phyloP scores from a whole-genome alignment of 352 stramenopile genomes.

The Phytophthora podocarpi region DNA sequence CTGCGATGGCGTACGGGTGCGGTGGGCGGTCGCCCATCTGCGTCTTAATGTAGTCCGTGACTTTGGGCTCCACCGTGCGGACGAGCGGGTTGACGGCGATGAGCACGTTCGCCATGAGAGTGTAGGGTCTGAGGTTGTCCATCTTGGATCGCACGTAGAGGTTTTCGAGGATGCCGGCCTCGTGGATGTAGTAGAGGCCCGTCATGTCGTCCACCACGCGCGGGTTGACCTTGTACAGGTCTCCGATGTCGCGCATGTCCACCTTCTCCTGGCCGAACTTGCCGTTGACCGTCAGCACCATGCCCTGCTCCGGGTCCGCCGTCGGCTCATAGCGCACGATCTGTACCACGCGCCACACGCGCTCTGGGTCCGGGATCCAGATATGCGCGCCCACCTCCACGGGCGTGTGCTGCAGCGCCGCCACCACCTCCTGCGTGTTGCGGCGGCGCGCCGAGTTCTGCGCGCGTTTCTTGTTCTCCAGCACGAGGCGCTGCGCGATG shows the following conservation, averaged over 20 bases:
- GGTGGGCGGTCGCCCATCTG: slow-evolving; percentile 86
- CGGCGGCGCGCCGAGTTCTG: slow-evolving; percentile 64
- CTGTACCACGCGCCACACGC: slow-evolving; percentile 86
- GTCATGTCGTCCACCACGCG: slow-evolving; percentile 90
- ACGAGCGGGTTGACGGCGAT: slow-evolving; percentile 90
- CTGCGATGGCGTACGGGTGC: slow-evolving; percentile 84
- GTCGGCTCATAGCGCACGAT: slow-evolving; percentile 59
- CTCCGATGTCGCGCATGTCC: slow-evolving; percentile 82
- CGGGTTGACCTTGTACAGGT: slow-evolving; percentile 88
- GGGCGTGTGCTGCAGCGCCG: slow-evolving; percentile 65
- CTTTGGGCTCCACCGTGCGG: slow-evolving; percentile 77
- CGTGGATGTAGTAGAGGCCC: slow-evolving; percentile 89
- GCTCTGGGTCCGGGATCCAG: slow-evolving; percentile 85
- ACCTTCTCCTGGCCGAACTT: slow-evolving; percentile 76
- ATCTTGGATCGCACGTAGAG: slow-evolving; percentile 72
- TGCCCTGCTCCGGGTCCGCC: slow-evolving; percentile 62
- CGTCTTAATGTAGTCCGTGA: slow-evolving; percentile 89
- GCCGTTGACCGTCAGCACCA: slow-evolving; percentile 72
- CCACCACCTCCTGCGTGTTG: slow-evolving; percentile 75
- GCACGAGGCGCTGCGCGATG: slow-evolving; percentile 81
- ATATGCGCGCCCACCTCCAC: slow-evolving; percentile 84
- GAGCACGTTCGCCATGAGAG: slow-evolving; percentile 90
- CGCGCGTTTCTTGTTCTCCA: slow-evolving; percentile 84
- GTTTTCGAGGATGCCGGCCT: slow-evolving; percentile 86
- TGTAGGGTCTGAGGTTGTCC: slow-evolving; percentile 83